These are phyloP conservation scores for Fusarium caatingaense DNA, from an alignment of 2,329 filamentous ascomycete species.

Conservation along the genomic window DNA sequence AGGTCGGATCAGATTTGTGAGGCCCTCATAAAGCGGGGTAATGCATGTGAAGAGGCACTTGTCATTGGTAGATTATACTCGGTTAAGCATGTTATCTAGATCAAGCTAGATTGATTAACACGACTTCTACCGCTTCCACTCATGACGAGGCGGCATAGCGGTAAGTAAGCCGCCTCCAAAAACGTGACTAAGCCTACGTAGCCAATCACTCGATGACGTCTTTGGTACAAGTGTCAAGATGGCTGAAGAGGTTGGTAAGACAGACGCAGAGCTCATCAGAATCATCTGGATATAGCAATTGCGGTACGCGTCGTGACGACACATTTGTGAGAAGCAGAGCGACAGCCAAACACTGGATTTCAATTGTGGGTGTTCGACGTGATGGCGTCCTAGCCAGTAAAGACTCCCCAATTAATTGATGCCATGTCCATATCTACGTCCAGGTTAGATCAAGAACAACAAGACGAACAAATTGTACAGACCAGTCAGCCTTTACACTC, in stretches of 20 bases:
- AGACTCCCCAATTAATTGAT: neutral
- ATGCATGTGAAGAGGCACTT: neutral
- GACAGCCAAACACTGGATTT: neutral
- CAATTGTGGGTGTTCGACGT: neutral
- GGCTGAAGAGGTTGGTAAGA: neutral
- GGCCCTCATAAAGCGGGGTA: conserved; percentile 1
- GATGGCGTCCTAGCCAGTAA: neutral
- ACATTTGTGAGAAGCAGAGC: neutral
- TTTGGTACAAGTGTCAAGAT: neutral
- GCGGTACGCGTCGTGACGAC: neutral
- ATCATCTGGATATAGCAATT: neutral
- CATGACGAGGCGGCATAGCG: neutral
- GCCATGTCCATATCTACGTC: neutral
- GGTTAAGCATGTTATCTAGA: conserved; percentile 1
- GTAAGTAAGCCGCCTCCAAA: neutral
- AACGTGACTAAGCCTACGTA: neutral
- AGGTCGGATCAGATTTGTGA: neutral
- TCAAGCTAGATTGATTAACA: conserved; percentile 4
- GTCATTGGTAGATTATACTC: neutral
- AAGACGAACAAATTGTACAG: neutral
- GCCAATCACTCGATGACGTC: conserved; percentile 5
- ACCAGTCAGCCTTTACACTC: neutral
- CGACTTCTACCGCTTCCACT: neutral
- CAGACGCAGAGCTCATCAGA: neutral
- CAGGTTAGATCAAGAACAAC: neutral